Conservation (phyloP, 257 asterid species). For the Capsicum rhomboideum region DNA sequence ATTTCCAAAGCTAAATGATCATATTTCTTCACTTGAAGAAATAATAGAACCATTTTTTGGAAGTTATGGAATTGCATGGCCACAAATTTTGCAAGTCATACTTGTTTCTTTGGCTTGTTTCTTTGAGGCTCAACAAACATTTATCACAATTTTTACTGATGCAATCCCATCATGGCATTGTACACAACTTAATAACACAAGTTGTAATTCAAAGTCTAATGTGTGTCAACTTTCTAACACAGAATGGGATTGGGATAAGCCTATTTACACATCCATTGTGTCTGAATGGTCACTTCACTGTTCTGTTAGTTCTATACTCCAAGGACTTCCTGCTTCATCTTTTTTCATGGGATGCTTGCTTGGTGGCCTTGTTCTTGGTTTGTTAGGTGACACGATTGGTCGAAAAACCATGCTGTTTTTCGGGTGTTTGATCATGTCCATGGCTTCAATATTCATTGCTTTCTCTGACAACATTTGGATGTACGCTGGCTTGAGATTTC, state of each 20-base stretch:
- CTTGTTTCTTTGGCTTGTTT: slow-evolving; percentile 32
- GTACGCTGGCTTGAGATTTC: slow-evolving; percentile 25
- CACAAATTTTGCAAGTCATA: slow-evolving; percentile 23
- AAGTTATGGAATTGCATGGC: slow-evolving; percentile 11
- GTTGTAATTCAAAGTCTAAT: slow-evolving; percentile 6
- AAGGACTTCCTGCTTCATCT: slow-evolving; percentile 43
- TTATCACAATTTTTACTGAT: slow-evolving; percentile 38
- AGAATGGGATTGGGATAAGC: slow-evolving; percentile 42
- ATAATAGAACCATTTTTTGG: slow-evolving; percentile 6
- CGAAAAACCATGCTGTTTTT: slow-evolving; percentile 32
- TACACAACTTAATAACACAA: neutral
- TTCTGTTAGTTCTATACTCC: slow-evolving; percentile 10
- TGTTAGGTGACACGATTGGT: slow-evolving; percentile 34
- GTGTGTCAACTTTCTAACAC: slow-evolving; percentile 17
- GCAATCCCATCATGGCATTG: slow-evolving; percentile 39
- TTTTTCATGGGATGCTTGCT: slow-evolving; percentile 38
- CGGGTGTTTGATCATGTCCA: slow-evolving; percentile 34
- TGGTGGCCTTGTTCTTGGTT: slow-evolving; percentile 35
- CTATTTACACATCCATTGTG: slow-evolving; percentile 23
- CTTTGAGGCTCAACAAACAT: slow-evolving; percentile 48
- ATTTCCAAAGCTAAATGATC: neutral
- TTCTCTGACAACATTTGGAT: slow-evolving; percentile 35
- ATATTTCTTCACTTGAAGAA: slow-evolving; percentile 6
- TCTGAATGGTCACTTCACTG: slow-evolving; percentile 57
- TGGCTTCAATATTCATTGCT: slow-evolving; percentile 21